Evolutionary conservation across 352 stramenopile species (phyloP).

Genomic region (Aphanomyces euteiches): DNA sequence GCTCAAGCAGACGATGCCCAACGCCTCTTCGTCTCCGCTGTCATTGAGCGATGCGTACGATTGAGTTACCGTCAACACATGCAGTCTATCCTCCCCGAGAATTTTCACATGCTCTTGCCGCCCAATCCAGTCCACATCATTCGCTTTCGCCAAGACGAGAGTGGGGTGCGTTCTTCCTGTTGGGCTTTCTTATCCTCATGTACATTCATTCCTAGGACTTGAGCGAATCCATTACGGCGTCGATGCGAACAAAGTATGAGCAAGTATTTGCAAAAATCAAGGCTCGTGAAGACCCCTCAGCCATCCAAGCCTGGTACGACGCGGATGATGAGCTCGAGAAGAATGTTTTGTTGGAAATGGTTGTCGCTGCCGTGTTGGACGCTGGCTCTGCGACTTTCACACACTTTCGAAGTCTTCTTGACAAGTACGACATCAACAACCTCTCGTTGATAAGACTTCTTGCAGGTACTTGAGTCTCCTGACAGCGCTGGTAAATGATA

Average conservation of each 20-base stretch:
- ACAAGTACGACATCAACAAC: slow-evolving; percentile 59
- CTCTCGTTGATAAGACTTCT: not conserved
- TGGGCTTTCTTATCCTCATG: not conserved
- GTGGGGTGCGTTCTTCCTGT: slow-evolving; percentile 13
- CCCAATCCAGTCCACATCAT: slow-evolving; percentile 66
- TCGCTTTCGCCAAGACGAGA: slow-evolving; percentile 44
- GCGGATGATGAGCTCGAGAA: slow-evolving; percentile 43
- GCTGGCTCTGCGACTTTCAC: slow-evolving; percentile 77
- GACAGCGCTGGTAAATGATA: not conserved
- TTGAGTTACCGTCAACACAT: slow-evolving; percentile 84
- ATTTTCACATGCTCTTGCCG: slow-evolving; percentile 75
- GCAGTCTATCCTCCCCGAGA: slow-evolving; percentile 60
- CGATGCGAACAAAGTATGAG: slow-evolving; percentile 52
- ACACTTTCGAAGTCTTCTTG: slow-evolving; percentile 69
- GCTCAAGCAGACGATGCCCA: slow-evolving; percentile 74
- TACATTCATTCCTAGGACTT: slow-evolving; percentile 28
- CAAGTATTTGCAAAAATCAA: slow-evolving; percentile 65
- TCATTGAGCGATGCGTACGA: slow-evolving; percentile 80
- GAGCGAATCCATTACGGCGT: slow-evolving; percentile 31
- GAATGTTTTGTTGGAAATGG: slow-evolving; percentile 56
- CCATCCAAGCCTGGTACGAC: slow-evolving; percentile 60
- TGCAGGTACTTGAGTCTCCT: slow-evolving; percentile 8
- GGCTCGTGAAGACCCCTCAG: slow-evolving; percentile 48
- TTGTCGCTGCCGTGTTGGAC: slow-evolving; percentile 73
- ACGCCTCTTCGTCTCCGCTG: slow-evolving; percentile 76